Percentiles rank a stretch among this genome's conserved stretches.
These are phyloP conservation scores for Leishmania lainsoni DNA, from an alignment of 208 protist species.

Conservation along the genomic window DNA sequence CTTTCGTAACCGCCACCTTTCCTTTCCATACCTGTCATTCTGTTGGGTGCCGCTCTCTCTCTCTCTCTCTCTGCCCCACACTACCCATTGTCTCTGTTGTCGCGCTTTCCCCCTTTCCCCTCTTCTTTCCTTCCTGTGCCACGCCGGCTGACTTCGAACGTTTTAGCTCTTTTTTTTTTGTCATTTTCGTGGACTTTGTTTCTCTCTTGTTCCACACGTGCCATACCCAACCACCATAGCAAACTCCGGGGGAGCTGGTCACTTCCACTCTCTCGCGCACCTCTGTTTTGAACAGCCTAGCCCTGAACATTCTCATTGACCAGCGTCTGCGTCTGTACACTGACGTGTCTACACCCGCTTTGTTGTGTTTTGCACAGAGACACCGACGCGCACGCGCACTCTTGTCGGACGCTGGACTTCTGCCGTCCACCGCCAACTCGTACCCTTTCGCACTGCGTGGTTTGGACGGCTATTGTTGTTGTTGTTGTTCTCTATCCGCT, in stretches of 20 bases:
- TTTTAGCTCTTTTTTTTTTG: neutral
- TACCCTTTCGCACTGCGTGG: neutral
- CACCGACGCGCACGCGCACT: neutral
- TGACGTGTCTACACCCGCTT: neutral
- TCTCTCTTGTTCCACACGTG: neutral
- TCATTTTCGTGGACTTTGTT: neutral
- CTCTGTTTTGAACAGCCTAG: neutral
- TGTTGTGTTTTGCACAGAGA: neutral
- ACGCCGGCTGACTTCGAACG: neutral
- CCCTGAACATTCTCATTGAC: neutral
- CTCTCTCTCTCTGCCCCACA: neutral
- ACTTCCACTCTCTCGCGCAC: neutral
- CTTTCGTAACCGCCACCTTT: no score
- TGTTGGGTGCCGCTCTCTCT: neutral
- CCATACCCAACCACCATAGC: neutral
- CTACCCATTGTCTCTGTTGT: neutral
- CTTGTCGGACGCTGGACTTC: slow-evolving; percentile 4
- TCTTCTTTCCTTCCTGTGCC: neutral
- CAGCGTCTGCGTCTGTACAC: neutral
- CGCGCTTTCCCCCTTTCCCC: neutral
- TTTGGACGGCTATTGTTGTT: neutral
- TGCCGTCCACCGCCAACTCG: neutral
- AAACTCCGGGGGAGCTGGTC: neutral
- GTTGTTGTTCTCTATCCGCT: neutral
- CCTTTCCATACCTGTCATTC: neutral